Conservation (phyloP, 2,329 filamentous ascomycete genomes). For the Talaromyces sp. region DNA sequence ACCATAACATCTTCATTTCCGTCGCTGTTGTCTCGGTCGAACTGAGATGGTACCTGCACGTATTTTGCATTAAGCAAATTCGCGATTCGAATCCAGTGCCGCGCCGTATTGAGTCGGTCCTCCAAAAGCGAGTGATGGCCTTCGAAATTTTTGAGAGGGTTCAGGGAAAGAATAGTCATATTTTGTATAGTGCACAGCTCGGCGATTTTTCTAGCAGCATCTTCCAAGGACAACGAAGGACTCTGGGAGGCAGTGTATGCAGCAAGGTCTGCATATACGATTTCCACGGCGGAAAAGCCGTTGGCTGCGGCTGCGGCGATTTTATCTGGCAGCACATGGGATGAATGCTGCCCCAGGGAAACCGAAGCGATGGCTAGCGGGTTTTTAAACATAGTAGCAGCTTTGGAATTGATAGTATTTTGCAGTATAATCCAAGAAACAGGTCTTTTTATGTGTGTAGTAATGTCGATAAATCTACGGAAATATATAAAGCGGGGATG, state of each 20-base stretch:
- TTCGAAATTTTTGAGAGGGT: conserved; percentile 28
- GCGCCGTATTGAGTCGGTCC: conserved; percentile 22
- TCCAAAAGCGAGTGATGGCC: conserved; percentile 21
- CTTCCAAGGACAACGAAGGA: neutral
- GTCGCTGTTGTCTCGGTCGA: neutral
- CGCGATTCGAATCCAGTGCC: conserved; percentile 23
- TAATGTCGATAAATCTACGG: neutral
- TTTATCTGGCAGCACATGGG: conserved; percentile 25
- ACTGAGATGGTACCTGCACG: conserved; percentile 4
- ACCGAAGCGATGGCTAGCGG: conserved; percentile 23
- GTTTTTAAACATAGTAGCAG: neutral
- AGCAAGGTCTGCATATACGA: conserved; percentile 26
- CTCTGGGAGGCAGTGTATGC: conserved; percentile 14
- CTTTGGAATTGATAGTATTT: neutral
- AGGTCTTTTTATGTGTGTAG: neutral
- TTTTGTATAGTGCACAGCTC: neutral
- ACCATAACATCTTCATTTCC: neutral
- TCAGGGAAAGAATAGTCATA: neutral
- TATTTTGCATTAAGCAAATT: neutral
- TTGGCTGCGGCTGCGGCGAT: conserved; percentile 20
- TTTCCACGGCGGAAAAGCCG: conserved; percentile 25
- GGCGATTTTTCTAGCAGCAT: neutral
- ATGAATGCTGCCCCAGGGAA: conserved; percentile 25
- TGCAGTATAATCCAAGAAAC: neutral
- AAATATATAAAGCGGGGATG: neutral